phyloP scores from a whole-genome alignment of 208 protist genomes.

The Acanthamoeba lenticulata region DNA sequence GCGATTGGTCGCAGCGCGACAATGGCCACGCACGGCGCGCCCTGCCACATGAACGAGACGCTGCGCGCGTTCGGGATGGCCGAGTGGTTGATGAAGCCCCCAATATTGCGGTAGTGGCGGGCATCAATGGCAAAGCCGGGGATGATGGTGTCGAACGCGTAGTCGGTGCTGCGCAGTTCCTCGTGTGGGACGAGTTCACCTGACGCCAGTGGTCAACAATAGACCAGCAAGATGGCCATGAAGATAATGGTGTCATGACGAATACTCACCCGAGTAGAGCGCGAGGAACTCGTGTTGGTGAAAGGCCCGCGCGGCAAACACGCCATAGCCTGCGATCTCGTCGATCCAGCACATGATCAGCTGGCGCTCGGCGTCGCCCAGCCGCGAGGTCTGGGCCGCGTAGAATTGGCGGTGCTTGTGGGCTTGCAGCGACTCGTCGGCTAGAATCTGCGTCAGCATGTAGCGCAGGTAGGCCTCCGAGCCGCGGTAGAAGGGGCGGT shows the following conservation, averaged over 20 bases:
- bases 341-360: conserved; percentile 32
- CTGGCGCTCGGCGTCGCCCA: neutral
- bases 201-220: neutral
- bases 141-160: conserved; percentile 39
- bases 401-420: conserved; percentile 9
- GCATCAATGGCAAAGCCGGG: conserved; percentile 1
- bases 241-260: no score
- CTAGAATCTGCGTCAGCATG: conserved; percentile 25
- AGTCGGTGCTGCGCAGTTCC: neutral
- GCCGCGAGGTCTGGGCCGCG: no score
- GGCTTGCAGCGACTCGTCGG: neutral
- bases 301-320: neutral
- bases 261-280: conserved; percentile 10
- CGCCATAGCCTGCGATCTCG: conserved; percentile 5
- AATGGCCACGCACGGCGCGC: conserved; percentile 17
- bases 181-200: neutral
- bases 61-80: neutral
- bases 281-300: conserved; percentile 25
- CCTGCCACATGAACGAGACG: conserved; percentile 15
- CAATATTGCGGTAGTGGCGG: neutral
- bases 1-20: neutral
- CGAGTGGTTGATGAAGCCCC: conserved; percentile 40
- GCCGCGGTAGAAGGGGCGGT: neutral
- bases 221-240: no score
- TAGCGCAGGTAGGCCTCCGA: neutral